Evolutionary conservation across 75 land plant species (phyloP).

Genomic region (Cryptomeria japonica): DNA sequence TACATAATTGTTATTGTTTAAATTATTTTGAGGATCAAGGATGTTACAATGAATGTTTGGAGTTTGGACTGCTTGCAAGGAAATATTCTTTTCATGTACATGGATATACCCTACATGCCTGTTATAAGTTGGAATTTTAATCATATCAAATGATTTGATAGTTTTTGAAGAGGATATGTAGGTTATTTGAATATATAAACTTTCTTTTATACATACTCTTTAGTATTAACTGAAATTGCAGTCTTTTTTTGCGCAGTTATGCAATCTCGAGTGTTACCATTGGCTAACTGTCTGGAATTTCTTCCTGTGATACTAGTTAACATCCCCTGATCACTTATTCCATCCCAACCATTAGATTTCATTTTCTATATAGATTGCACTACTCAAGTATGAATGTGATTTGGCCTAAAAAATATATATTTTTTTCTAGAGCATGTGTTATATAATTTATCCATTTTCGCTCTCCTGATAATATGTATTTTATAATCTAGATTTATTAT

Average conservation of each 20-base stretch:
- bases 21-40: background rate
- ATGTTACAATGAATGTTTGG: background rate
- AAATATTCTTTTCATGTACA: background rate
- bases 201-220: background rate
- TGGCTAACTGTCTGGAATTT: background rate
- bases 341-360: no score
- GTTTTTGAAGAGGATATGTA: background rate
- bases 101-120: background rate
- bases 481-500: background rate
- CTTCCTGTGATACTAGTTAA: no score
- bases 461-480: background rate
- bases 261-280: background rate
- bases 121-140: background rate
- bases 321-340: no score
- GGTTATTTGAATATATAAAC: background rate
- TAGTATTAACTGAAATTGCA: background rate
- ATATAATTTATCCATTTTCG: background rate
- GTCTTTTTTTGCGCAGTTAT: background rate
- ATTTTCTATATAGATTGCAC: background rate
- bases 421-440: background rate
- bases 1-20: background rate
- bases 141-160: background rate
- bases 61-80: background rate
- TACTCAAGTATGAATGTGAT: background rate
- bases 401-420: background rate